A percentile compares a stretch with the other conserved stretches of the same genome.
These are phyloP conservation scores for Ophioceras dolichostomum DNA, from an alignment of 2,329 filamentous ascomycete genomes.

Conservation along the genomic window DNA sequence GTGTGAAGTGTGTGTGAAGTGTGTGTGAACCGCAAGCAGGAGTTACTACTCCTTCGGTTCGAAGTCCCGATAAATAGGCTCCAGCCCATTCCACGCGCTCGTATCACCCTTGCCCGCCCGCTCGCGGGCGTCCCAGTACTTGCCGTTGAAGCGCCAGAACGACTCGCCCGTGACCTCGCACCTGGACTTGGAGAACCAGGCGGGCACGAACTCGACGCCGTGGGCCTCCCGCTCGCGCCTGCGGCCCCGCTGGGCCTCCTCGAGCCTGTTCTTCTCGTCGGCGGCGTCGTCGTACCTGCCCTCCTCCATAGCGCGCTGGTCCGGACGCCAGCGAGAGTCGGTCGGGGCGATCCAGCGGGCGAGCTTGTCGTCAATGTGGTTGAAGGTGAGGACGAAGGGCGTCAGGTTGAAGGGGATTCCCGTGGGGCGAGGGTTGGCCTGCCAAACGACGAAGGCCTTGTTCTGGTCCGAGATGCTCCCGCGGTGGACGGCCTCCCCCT, in stretches of 20 bases:
- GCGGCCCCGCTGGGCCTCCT: slow-evolving; percentile 77
- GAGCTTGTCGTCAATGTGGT: slow-evolving; percentile 79
- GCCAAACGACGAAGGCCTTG: slow-evolving; percentile 85
- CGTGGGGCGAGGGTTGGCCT: slow-evolving; percentile 67
- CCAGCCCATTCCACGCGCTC: slow-evolving; percentile 56
- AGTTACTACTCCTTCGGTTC: background rate
- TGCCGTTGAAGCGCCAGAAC: slow-evolving; percentile 80
- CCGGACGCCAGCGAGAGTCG: slow-evolving; percentile 82
- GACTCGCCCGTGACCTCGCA: slow-evolving; percentile 76
- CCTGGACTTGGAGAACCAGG: slow-evolving; percentile 68
- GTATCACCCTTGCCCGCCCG: slow-evolving; percentile 48
- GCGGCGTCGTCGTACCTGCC: slow-evolving; percentile 94
- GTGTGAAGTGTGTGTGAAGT: no score
- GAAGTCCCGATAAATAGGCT: slow-evolving; percentile 54
- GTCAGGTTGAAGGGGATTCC: slow-evolving; percentile 96
- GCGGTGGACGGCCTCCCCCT: slow-evolving; percentile 22
- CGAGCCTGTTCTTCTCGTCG: slow-evolving; percentile 84
- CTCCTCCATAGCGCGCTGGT: slow-evolving; percentile 97
- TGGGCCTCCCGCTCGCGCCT: slow-evolving; percentile 59
- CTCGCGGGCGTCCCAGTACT: slow-evolving; percentile 74
- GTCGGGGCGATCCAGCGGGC: slow-evolving; percentile 72
- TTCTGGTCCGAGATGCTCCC: slow-evolving; percentile 51
- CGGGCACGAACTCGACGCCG: slow-evolving; percentile 71
- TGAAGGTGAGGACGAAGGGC: slow-evolving; percentile 88
- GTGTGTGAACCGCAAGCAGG: background rate